Percentiles rank a stretch among this genome's conserved stretches.
Evolutionary conservation across 78 protist species (phyloP).

Genomic region (Bodo saltans): DNA sequence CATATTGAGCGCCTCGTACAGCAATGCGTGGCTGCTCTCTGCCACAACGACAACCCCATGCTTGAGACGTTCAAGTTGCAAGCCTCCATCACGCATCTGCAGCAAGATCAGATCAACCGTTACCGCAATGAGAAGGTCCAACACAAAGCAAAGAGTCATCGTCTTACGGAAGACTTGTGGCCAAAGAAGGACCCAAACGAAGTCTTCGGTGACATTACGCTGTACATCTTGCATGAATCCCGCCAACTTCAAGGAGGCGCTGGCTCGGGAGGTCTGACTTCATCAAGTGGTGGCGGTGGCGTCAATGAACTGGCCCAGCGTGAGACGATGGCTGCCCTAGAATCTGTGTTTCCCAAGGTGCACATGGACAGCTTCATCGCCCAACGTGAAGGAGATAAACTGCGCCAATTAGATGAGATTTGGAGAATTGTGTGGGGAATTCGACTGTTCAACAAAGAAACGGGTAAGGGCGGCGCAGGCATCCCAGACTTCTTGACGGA

Average conservation of each 20-base stretch:
- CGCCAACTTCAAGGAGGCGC: too few relatives aligned
- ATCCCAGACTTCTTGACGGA: neutral
- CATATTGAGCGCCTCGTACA: constrained; percentile 19
- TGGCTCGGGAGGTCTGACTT: too few relatives aligned
- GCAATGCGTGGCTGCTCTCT: neutral
- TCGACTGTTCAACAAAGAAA: constrained; percentile 5
- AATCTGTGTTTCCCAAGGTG: constrained; percentile 8
- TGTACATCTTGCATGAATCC: constrained; percentile 30
- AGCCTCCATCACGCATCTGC: neutral
- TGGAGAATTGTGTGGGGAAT: constrained; percentile 40
- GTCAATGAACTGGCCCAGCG: neutral
- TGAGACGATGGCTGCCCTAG: constrained; percentile 32
- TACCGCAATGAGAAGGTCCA: constrained; percentile 13
- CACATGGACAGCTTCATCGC: constrained; percentile 1
- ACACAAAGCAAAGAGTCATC: constrained; percentile 11
- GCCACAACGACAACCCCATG: neutral
- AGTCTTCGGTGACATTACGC: constrained; percentile 7
- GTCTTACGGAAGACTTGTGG: constrained; percentile 2
- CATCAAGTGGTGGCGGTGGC: too few relatives aligned
- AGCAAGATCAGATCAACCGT: constrained; percentile 13
- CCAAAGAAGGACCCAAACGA: constrained; percentile 9
- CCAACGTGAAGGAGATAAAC: neutral
- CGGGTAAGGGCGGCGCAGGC: constrained; percentile 12
- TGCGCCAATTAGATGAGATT: constrained; percentile 22
- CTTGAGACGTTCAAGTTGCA: constrained; percentile 36